phyloP scores from a whole-genome alignment of 306 rosid genomes.

The Trifolium repens region DNA sequence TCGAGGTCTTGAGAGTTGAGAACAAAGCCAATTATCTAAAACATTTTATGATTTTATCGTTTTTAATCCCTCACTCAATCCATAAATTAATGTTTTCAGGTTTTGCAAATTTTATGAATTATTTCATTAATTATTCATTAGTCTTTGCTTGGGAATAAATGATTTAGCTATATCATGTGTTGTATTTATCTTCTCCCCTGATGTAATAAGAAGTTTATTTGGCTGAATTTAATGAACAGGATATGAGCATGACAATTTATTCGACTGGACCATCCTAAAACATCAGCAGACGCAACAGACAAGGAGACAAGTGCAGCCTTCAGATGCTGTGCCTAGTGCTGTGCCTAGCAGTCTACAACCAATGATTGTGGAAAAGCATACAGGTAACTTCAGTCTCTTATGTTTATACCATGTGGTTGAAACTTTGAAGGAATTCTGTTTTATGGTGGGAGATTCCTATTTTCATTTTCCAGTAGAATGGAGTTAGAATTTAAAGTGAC shows the following conservation, averaged over 20 bases:
- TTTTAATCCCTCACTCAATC: background rate
- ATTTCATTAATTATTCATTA: too few species aligned
- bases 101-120: constrained; percentile 21
- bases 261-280: constrained; percentile 87
- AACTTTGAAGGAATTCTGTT: constrained; percentile 9
- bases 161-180: constrained; percentile 17
- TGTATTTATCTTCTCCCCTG: constrained; percentile 28
- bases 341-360: constrained; percentile 49
- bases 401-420: background rate
- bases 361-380: constrained; percentile 34
- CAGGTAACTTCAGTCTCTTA: constrained; percentile 46
- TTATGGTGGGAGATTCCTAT: background rate
- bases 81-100: constrained; percentile 21
- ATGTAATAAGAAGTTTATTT: constrained; percentile 29
- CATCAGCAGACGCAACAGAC: constrained; percentile 58
- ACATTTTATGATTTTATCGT: too few species aligned
- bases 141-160: constrained; percentile 13
- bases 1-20: too few species aligned
- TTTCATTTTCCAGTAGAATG: constrained; percentile 16
- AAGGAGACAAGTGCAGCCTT: constrained; percentile 52
- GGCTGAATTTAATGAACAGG: constrained; percentile 57
- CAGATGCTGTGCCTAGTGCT: constrained; percentile 49
- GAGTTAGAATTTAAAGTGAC: background rate
- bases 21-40: too few species aligned
- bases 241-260: constrained; percentile 62